Percentiles rank a stretch among this genome's conserved stretches.
Conservation (phyloP, 1,284 basidiomycete genomes). For the Filobasidium uniguttulatum region DNA sequence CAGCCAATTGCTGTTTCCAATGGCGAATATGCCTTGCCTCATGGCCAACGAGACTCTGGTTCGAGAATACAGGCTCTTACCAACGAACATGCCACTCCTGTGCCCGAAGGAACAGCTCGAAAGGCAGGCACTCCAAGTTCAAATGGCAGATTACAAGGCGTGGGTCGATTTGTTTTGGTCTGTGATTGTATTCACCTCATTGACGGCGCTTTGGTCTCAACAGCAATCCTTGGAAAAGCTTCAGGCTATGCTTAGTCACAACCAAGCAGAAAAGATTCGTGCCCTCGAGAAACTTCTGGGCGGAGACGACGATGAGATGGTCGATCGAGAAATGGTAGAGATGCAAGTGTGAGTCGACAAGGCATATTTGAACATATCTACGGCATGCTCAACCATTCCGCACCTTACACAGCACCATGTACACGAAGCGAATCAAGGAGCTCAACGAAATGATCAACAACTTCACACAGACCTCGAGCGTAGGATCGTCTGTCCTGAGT, state of each 20-base stretch:
- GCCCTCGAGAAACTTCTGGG: constrained; percentile 2
- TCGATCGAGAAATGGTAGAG: constrained; percentile 25
- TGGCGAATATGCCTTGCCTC: too few species aligned
- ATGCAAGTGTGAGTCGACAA: constrained; percentile 21
- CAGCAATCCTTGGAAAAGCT: constrained; percentile 18
- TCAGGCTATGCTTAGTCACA: constrained; percentile 22
- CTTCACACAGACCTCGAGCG: constrained; percentile 2
- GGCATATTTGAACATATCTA: neutral
- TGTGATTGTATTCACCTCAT: too few species aligned
- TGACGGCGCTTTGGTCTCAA: neutral
- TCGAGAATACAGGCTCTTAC: too few species aligned
- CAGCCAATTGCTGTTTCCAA: too few species aligned
- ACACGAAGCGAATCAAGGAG: constrained; percentile 24
- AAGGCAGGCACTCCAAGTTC: neutral
- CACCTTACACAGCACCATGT: constrained; percentile 15
- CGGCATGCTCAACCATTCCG: neutral
- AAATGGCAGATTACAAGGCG: neutral
- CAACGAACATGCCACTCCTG: too few species aligned
- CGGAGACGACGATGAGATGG: constrained; percentile 13
- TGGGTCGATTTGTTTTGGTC: too few species aligned
- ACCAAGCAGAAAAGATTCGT: constrained; percentile 30
- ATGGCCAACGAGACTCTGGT: neutral
- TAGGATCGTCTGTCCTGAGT: neutral
- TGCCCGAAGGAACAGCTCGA: too few species aligned
- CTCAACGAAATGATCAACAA: constrained; percentile 23